Evolutionary conservation across 2,329 filamentous ascomycete species (phyloP).

Genomic region (Paecilomyces dactylethromorphus): DNA sequence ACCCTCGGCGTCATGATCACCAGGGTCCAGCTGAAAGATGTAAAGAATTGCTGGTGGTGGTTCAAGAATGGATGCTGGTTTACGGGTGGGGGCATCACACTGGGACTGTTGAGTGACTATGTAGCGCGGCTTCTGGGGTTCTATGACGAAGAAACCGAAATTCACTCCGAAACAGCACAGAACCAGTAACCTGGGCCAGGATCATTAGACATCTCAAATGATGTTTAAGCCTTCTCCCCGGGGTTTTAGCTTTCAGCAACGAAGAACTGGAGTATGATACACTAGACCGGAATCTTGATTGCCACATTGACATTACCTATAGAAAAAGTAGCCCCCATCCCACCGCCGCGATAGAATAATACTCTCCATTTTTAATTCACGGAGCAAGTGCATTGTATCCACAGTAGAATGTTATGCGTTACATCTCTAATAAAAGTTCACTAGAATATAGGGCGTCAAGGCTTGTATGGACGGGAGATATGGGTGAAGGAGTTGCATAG

Average conservation of each 20-base stretch:
- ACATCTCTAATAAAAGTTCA: too few species aligned
- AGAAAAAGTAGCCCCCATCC: too few species aligned
- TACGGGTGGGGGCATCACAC: conserved; percentile 53
- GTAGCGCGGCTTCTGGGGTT: conserved; percentile 20
- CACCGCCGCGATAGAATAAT: background rate
- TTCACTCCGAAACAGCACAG: background rate
- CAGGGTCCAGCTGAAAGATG: conserved; percentile 51
- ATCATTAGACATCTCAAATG: background rate
- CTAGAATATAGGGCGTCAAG: too few species aligned
- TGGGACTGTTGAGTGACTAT: conserved; percentile 53
- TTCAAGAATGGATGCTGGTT: conserved; percentile 57
- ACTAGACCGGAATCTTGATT: too few species aligned
- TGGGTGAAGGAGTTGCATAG: too few species aligned
- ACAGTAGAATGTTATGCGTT: too few species aligned
- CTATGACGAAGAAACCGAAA: conserved; percentile 13
- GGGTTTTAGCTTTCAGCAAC: background rate
- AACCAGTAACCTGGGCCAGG: background rate
- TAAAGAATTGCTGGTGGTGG: conserved; percentile 59
- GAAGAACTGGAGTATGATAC: background rate
- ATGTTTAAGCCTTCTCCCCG: background rate
- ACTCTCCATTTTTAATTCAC: background rate
- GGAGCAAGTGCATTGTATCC: too few species aligned
- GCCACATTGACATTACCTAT: too few species aligned
- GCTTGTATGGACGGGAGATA: too few species aligned
- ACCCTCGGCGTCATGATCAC: conserved; percentile 55